phyloP scores from a whole-genome alignment of 2,329 filamentous ascomycete genomes.

The Alternaria sp. region DNA sequence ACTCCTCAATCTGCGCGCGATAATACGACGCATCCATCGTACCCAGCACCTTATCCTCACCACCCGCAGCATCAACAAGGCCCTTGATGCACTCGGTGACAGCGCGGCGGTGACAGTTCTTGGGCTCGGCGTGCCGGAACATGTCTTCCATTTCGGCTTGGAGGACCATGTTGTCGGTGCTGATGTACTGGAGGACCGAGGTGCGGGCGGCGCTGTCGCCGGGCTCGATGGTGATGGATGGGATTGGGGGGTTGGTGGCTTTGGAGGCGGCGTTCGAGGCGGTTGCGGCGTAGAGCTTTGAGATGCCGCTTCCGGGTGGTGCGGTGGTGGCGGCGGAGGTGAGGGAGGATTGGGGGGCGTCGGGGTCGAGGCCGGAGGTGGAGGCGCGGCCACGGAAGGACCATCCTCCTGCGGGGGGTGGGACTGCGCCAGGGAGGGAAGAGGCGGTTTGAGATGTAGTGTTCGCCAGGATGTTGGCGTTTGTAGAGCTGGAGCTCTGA shows the following conservation, averaged over 20 bases:
- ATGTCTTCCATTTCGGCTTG: conserved; percentile 1
- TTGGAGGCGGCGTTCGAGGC: not conserved
- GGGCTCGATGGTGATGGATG: not conserved
- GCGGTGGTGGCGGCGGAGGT: not conserved
- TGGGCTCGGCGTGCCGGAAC: not conserved
- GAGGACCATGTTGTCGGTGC: not conserved
- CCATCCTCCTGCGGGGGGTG: not conserved
- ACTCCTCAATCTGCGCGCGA: not conserved
- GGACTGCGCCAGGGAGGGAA: not conserved
- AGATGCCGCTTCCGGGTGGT: not conserved
- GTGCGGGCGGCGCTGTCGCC: not conserved
- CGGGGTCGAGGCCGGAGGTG: not conserved
- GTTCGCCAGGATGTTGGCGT: not conserved
- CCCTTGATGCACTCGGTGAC: not conserved
- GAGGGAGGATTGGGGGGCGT: not conserved
- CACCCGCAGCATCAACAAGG: not conserved
- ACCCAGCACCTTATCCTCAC: not conserved
- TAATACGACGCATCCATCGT: not conserved
- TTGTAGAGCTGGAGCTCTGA: not conserved
- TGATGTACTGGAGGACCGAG: not conserved
- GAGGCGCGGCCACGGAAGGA: not conserved
- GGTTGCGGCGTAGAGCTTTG: not conserved
- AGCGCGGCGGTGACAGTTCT: not conserved
- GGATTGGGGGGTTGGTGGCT: not conserved
- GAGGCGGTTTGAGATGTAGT: not conserved